Conservation (phyloP, 306 rosid genomes). For the Urtica urens region DNA sequence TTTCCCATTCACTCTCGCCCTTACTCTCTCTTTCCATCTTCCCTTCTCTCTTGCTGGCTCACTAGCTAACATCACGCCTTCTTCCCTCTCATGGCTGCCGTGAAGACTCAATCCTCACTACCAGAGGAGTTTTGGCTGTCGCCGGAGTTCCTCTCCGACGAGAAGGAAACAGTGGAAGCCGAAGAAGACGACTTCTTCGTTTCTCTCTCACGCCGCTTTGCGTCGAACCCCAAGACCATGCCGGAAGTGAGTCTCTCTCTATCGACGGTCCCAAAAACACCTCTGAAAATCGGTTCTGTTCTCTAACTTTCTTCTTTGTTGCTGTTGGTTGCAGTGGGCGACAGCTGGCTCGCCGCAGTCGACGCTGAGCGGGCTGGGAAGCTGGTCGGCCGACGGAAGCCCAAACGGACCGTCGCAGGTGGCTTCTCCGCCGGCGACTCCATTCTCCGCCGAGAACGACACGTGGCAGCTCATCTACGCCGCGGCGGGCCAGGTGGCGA, state of each 20-base stretch:
- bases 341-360: conserved; percentile 71
- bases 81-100: conserved; percentile 19
- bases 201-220: conserved; percentile 46
- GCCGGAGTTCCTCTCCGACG: conserved; percentile 33
- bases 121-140: conserved; percentile 37
- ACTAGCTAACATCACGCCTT: background rate
- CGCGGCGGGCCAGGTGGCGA: conserved; percentile 69
- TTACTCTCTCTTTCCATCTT: background rate
- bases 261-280: conserved; percentile 23
- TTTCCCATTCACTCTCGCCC: background rate
- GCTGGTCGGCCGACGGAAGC: conserved; percentile 67
- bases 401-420: conserved; percentile 51
- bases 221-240: conserved; percentile 28
- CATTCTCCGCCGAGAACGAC: conserved; percentile 35
- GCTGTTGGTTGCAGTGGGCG: conserved; percentile 15
- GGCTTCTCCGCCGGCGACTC: conserved; percentile 60
- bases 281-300: conserved; percentile 33
- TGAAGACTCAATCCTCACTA: too few species aligned
- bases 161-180: conserved; percentile 42
- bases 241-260: conserved; percentile 34
- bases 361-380: conserved; percentile 49
- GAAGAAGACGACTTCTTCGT: conserved; percentile 64
- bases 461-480: conserved; percentile 62
- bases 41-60: background rate
- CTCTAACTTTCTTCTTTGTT: background rate